Evolutionary conservation across 1,284 basidiomycete species (phyloP).

Genomic region (Calocybe gambosa): DNA sequence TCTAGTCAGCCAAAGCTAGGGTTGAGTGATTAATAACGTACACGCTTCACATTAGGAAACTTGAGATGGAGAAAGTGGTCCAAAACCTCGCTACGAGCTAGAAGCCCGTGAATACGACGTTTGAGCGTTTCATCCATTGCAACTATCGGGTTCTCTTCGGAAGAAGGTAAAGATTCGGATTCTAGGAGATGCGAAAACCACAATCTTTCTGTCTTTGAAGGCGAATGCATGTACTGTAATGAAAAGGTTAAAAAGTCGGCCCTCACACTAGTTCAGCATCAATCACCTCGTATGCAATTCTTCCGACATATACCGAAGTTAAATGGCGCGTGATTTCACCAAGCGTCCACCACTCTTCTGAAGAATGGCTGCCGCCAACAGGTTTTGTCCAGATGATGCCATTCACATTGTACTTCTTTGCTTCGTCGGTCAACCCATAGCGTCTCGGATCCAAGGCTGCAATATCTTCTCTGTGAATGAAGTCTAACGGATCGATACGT

Average conservation of each 20-base stretch:
- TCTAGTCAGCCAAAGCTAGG: background rate
- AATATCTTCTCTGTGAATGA: conserved; percentile 81
- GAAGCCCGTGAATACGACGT: conserved; percentile 57
- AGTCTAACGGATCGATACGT: conserved; percentile 78
- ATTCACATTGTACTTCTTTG: conserved; percentile 61
- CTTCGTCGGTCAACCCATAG: conserved; percentile 62
- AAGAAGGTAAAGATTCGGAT: conserved; percentile 40
- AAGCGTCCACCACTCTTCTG: conserved; percentile 61
- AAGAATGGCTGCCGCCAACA: conserved; percentile 32
- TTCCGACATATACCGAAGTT: conserved; percentile 69
- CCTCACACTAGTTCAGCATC: background rate
- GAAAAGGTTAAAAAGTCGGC: background rate
- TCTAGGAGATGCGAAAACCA: conserved; percentile 87
- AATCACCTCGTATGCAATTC: conserved; percentile 72
- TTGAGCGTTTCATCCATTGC: conserved; percentile 35
- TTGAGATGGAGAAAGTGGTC: conserved; percentile 79
- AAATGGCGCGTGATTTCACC: conserved; percentile 67
- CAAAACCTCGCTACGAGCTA: conserved; percentile 73
- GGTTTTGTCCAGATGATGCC: conserved; percentile 74
- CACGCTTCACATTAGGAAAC: conserved; percentile 77
- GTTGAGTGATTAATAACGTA: conserved; percentile 18
- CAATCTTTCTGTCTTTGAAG: conserved; percentile 70
- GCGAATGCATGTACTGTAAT: conserved; percentile 72
- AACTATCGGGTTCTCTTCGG: conserved; percentile 27
- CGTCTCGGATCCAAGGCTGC: conserved; percentile 73